Base-by-base conservation (phyloP, 495 filamentous ascomycete species). In the Lasiosphaeriaceae sp. region DNA sequence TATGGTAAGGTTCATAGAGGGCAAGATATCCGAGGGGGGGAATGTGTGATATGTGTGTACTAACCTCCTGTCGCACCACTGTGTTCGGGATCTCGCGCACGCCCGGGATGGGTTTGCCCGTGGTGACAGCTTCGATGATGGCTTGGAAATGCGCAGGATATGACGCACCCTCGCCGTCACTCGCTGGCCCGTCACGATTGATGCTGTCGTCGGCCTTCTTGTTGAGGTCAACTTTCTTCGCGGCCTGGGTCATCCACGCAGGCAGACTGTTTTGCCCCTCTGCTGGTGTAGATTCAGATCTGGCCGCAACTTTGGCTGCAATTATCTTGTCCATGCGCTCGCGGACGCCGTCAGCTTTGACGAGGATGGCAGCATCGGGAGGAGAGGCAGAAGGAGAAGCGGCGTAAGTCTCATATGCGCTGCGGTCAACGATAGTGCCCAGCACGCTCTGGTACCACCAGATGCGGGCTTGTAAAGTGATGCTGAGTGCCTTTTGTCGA, bases 41-140 rank as follows among this genome's bases (percentile, higher is more conserved):
- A n/a, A n/a, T n/a, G n/a, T n/a, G n/a, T n/a, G n/a, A n/a, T n/a
- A n/a, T n/a, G n/a, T n/a, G 37, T 35, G n/a, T 45, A 68, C 69
- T 58, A 20, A 73, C 66, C 44, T 72, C 67, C 2, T 85, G 86
- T 22, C 81, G 73, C 26, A 94, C 80, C 7, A 97, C 80, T 0
- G 85, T 94, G 59, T 90, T 80, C 14, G 95, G 92, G 59, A 98
- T 94, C 58, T 97, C 79, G 59, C 86, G 85, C 64, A 98, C 95
- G 2, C 94, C 94, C 0, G 91, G 89, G 50, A 98, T 88, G 3
- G 87, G 85, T 67, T 91, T 83, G 44, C 91, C 92, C 19, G 80
- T 87, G 3, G 87, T 88, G 60, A 98, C 90, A 29, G 97, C 83
- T 44, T 90, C 91, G 35, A 96, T 86, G 50, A 98, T 92, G 56